Evolutionary conservation across 768 basidiomycete genomes (phyloP).

Genomic region (Gymnopilus junonius): DNA sequence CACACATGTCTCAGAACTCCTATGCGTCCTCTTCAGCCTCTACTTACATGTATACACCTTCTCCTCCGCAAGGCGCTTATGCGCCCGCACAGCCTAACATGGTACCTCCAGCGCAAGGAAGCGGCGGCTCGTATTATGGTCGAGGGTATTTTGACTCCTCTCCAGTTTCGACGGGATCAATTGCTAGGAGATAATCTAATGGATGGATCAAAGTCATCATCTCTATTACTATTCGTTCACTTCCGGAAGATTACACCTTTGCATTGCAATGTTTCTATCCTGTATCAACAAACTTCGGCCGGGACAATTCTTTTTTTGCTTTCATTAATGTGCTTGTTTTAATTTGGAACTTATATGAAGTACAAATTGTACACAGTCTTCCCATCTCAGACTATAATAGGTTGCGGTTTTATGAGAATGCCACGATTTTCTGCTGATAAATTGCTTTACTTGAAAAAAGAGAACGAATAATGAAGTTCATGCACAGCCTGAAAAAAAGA

Average conservation of each 20-base stretch:
- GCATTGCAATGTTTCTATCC: neutral
- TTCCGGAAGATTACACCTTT: neutral
- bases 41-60: slow-evolving; percentile 9
- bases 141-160: slow-evolving; percentile 16
- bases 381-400: neutral
- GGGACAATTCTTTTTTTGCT: slow-evolving; percentile 1
- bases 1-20: slow-evolving; percentile 16
- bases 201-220: neutral
- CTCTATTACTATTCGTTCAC: neutral
- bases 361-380: too few relatives aligned
- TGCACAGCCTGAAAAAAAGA: neutral
- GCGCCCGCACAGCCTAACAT: slow-evolving; percentile 12
- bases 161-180: slow-evolving; percentile 4
- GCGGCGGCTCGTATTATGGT: slow-evolving; percentile 18
- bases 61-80: slow-evolving; percentile 11
- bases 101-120: slow-evolving; percentile 9
- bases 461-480: too few relatives aligned
- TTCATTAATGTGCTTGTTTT: neutral
- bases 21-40: slow-evolving; percentile 17
- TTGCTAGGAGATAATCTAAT: slow-evolving; percentile 1
- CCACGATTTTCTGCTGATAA: neutral
- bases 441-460: neutral
- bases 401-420: neutral
- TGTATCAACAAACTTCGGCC: neutral
- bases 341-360: neutral